A percentile compares a stretch with the other conserved stretches of the same genome.
These are phyloP conservation scores for Barbarea vulgaris DNA, from an alignment of 345 rosid species.

Conservation along the genomic window DNA sequence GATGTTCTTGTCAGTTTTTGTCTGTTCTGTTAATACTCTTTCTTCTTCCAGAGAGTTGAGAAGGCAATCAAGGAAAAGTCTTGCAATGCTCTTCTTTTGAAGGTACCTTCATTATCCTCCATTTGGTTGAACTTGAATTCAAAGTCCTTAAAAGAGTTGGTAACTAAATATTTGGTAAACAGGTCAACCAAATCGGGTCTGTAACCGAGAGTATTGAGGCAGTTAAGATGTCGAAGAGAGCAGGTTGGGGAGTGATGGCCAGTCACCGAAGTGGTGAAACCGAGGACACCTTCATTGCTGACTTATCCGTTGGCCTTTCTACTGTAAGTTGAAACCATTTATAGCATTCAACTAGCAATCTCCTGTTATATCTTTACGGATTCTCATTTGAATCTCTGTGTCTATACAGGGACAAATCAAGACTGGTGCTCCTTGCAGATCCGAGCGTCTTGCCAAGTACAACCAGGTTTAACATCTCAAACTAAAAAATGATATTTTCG, in stretches of 20 bases:
- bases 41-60: conserved; percentile 68
- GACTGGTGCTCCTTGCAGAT: conserved; percentile 98
- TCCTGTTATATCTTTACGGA: too few relatives aligned
- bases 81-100: conserved; percentile 95
- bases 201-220: conserved; percentile 99
- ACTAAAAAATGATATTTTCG: background rate
- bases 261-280: conserved; percentile 99
- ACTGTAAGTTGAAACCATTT: conserved; percentile 51
- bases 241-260: conserved; percentile 99
- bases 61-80: conserved; percentile 84
- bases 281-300: conserved; percentile 97
- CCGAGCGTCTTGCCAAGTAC: conserved; percentile 95
- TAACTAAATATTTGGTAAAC: conserved; percentile 20
- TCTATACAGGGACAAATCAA: conserved; percentile 87
- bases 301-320: conserved; percentile 89
- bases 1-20: background rate
- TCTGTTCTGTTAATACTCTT: background rate
- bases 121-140: background rate
- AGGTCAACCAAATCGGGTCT: conserved; percentile 98
- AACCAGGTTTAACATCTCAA: conserved; percentile 62
- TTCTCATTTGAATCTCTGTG: background rate
- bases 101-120: conserved; percentile 48
- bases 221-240: conserved; percentile 93
- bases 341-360: background rate
- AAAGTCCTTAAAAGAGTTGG: background rate